Evolutionary conservation across 441 rosid species (phyloP).

Genomic region (Bruguiera hainesii): DNA sequence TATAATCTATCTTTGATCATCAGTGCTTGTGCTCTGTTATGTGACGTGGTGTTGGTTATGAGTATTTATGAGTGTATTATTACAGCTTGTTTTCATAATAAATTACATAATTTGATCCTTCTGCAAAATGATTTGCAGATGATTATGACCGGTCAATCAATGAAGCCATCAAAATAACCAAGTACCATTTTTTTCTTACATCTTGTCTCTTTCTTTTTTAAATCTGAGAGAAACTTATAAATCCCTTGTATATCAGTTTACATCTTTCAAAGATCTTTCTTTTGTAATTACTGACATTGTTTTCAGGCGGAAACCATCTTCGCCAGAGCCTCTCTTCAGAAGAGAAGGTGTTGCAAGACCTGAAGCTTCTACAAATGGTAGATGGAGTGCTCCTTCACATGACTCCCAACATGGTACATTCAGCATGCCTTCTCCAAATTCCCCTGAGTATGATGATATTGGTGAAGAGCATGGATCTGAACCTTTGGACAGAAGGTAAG

Average conservation of each 20-base stretch:
- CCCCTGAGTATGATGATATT: constrained; percentile 59
- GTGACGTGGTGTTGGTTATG: too few species aligned
- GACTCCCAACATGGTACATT: constrained; percentile 43
- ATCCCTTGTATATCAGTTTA: neutral
- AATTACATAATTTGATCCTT: constrained; percentile 3
- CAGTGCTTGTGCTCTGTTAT: too few species aligned
- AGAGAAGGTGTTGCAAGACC: constrained; percentile 55
- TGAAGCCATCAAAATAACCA: constrained; percentile 94
- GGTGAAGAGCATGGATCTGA: constrained; percentile 58
- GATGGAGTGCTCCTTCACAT: constrained; percentile 49
- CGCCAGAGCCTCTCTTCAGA: constrained; percentile 73
- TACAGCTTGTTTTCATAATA: too few species aligned
- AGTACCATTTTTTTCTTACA: constrained; percentile 43
- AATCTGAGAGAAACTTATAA: constrained; percentile 5
- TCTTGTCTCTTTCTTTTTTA: neutral
- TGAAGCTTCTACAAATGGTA: constrained; percentile 74
- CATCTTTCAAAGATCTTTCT: neutral
- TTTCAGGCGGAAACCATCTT: constrained; percentile 69
- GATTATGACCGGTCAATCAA: constrained; percentile 96
- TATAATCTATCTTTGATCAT: too few species aligned
- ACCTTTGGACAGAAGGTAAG: constrained; percentile 71
- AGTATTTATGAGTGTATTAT: too few species aligned
- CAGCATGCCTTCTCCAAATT: constrained; percentile 49
- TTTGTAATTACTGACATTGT: constrained; percentile 21
- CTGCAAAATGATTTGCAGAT: constrained; percentile 59